A percentile compares a stretch with the other conserved stretches of the same genome.
phyloP scores from a whole-genome alignment of 345 rosid species.

The Euphorbia tirucalli region DNA sequence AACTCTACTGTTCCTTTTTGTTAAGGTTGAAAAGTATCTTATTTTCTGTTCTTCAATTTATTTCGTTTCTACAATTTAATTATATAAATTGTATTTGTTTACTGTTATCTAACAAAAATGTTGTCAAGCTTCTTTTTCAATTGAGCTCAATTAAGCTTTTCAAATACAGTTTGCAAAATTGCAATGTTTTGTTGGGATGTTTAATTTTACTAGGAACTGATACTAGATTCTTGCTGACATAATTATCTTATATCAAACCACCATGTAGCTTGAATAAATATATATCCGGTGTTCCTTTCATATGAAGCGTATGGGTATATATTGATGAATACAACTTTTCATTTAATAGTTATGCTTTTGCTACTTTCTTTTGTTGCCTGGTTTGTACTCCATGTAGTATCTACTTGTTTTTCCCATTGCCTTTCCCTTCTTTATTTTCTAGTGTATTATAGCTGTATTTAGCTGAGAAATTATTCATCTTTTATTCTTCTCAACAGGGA shows the following conservation, averaged over 20 bases:
- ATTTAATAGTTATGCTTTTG: too few relatives aligned
- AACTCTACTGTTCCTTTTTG: too few relatives aligned
- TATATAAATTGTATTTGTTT: too few relatives aligned
- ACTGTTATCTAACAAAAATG: too few relatives aligned
- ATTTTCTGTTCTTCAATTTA: too few relatives aligned
- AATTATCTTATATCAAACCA: background rate
- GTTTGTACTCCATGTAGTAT: background rate
- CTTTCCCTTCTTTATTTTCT: background rate
- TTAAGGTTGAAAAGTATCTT: too few relatives aligned
- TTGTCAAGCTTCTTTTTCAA: background rate
- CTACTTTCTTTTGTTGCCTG: background rate
- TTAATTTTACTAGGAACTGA: background rate
- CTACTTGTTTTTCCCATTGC: background rate
- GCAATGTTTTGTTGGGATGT: background rate
- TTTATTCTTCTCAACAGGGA: conserved; percentile 44
- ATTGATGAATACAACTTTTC: background rate
- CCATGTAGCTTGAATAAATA: background rate
- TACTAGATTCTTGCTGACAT: background rate
- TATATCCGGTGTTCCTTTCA: background rate
- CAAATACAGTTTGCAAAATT: background rate
- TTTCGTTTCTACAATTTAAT: too few relatives aligned
- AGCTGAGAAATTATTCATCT: too few relatives aligned
- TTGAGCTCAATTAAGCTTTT: background rate
- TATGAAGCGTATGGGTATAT: background rate
- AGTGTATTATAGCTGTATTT: too few relatives aligned